Evolutionary conservation across 2,329 filamentous ascomycete genomes (phyloP), one percentile per base, ranked within the genome.

Genomic region (Nigrograna mackinnonii): DNA sequence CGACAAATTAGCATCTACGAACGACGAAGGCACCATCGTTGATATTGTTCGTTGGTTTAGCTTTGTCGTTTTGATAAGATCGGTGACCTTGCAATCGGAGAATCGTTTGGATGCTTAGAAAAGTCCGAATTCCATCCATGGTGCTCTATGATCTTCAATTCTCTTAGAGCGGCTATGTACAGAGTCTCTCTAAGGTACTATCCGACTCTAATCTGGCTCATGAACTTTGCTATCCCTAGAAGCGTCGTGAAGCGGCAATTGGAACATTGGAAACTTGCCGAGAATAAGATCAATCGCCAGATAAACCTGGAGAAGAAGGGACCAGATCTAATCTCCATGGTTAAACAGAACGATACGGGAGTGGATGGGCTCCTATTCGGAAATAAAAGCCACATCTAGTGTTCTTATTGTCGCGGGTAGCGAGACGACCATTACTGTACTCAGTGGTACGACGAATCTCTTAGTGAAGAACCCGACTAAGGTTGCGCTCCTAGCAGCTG

Each of bases 81-180:
- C 22, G 52, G 52, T 1, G 58, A 60, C 36, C 47, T 62, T 3
- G 41, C 38, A 9, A 49, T 60, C 21, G 58, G 60, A 2, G 52
- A 60, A 33, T 24, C 41, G 9, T 64, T 62, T 28, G 34, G 47
- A 17, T 56, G 57, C 41, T 52, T 64, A 4, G 28, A 60, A 11
- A 41, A 43, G n/a, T 39, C 37, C 4, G 16, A 46, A 5, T 55
- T 52, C 30, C 50, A 58, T 44, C 28, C 37, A 17, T 49, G 43
- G 38, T 19, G 45, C 18, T 13, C 7, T 4, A n/a, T 38, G 16
- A 35, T 48, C 2, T 44, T 37, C 34, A 40, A 39, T 11, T 37
- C 19, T 19, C 19, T 47, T 9, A 43, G 37, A 24, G 30, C 13
- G 5, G 28, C 26, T 9, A 4, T 35, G n/a, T 35, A 42, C 14